Conservation (phyloP, 768 basidiomycete species). For the Flagelloscypha sp. region DNA sequence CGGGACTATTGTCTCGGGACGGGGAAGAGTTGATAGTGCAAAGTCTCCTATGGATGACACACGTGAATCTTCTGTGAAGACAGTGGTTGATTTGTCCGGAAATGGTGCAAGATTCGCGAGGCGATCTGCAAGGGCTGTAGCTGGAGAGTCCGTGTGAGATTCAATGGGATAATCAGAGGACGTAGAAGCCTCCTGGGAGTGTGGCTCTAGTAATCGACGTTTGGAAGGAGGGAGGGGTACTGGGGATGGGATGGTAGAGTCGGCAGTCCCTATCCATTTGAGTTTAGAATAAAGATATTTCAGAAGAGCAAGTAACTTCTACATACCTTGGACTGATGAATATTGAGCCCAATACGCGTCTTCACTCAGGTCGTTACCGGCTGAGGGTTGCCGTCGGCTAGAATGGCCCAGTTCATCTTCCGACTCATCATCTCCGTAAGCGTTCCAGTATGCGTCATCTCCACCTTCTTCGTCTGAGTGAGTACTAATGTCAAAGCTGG, state of each 20-base stretch:
- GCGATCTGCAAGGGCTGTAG: too few relatives aligned
- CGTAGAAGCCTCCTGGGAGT: neutral
- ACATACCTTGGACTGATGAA: constrained; percentile 56
- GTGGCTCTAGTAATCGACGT: neutral
- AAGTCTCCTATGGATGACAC: too few relatives aligned
- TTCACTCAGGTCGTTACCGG: constrained; percentile 23
- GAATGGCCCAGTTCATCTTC: constrained; percentile 23
- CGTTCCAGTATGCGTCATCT: constrained; percentile 62
- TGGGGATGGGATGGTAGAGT: constrained; percentile 60
- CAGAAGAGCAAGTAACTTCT: too few relatives aligned
- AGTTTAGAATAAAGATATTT: too few relatives aligned
- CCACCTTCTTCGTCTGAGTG: constrained; percentile 22
- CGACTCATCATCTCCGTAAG: constrained; percentile 38
- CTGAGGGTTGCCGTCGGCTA: too few relatives aligned
- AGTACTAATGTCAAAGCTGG: constrained; percentile 7
- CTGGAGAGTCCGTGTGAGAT: too few relatives aligned
- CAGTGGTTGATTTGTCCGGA: too few relatives aligned
- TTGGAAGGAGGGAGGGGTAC: constrained; percentile 13
- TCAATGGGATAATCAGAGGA: neutral
- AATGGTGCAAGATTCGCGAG: too few relatives aligned
- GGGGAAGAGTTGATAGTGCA: too few relatives aligned
- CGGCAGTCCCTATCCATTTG: constrained; percentile 53
- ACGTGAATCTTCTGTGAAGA: too few relatives aligned
- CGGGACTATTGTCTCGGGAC: too few relatives aligned
- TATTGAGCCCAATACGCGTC: constrained; percentile 79